A percentile compares a stretch with the other conserved stretches of the same genome.
phyloP scores from a whole-genome alignment of 495 filamentous ascomycete species.

The Daldinia decipiens region DNA sequence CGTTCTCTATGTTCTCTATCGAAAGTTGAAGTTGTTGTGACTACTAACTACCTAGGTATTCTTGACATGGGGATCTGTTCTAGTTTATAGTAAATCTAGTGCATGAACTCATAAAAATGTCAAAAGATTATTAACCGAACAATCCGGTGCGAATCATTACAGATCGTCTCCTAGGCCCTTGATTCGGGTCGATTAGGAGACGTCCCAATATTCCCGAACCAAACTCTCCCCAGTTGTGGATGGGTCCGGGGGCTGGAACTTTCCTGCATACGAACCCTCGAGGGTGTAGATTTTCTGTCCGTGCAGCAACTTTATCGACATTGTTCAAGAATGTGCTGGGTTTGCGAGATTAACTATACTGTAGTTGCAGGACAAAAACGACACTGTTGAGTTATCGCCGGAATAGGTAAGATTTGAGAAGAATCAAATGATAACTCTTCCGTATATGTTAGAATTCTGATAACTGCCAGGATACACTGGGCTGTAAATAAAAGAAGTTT shows the following conservation, averaged over 20 bases:
- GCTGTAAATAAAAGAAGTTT: too few relatives aligned
- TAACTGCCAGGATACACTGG: too few relatives aligned
- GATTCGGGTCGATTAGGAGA: not conserved
- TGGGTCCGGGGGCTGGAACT: not conserved
- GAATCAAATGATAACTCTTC: too few relatives aligned
- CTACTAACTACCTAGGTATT: not conserved
- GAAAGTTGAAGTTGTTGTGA: not conserved
- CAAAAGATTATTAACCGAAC: not conserved
- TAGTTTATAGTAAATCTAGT: not conserved
- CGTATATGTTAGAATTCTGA: too few relatives aligned
- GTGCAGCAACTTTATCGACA: not conserved
- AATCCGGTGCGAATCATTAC: not conserved
- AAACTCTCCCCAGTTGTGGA: not conserved
- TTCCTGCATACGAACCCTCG: not conserved
- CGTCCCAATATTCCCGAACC: slow-evolving; percentile 1
- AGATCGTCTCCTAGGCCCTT: not conserved
- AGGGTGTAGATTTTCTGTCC: not conserved
- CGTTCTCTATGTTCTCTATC: not conserved
- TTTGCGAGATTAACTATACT: too few relatives aligned
- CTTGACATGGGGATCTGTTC: not conserved
- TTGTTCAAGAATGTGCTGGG: too few relatives aligned
- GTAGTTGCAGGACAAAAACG: too few relatives aligned
- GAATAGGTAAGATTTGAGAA: too few relatives aligned
- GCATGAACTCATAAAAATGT: not conserved
- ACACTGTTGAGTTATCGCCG: too few relatives aligned